Evolutionary conservation across 768 basidiomycete species (phyloP).

Genomic region (Dendrothele bispora): DNA sequence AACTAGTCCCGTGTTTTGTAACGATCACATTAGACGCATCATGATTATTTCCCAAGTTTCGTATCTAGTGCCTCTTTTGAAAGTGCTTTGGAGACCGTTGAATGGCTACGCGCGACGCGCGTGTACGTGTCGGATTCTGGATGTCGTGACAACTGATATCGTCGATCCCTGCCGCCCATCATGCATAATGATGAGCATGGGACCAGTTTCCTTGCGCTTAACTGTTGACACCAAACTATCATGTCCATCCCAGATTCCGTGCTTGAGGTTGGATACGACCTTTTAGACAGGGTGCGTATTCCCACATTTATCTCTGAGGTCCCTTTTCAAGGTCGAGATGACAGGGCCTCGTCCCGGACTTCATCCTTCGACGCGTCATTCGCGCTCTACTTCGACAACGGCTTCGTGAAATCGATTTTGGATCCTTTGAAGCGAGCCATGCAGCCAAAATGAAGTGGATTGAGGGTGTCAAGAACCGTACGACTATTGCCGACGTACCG

Average conservation of each 20-base stretch:
- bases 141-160: no score
- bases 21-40: no score
- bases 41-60: no score
- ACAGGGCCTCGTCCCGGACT: slow-evolving; percentile 65
- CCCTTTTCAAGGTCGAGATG: neutral
- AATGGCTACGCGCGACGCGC: no score
- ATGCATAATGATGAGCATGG: no score
- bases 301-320: neutral
- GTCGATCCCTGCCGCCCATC: no score
- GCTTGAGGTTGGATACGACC: slow-evolving; percentile 36
- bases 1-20: no score
- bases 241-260: slow-evolving; percentile 17
- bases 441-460: slow-evolving; percentile 69
- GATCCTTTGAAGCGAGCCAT: slow-evolving; percentile 60
- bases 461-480: slow-evolving; percentile 47
- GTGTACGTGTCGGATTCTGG: no score
- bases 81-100: no score
- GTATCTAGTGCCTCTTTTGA: no score
- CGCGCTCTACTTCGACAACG: slow-evolving; percentile 50
- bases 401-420: slow-evolving; percentile 59
- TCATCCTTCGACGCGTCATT: slow-evolving; percentile 46
- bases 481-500: slow-evolving; percentile 58
- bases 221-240: neutral
- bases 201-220: no score
- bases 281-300: slow-evolving; percentile 29